Evolutionary conservation across 768 basidiomycete genomes (phyloP).

Genomic region (Calocera viscosa): DNA sequence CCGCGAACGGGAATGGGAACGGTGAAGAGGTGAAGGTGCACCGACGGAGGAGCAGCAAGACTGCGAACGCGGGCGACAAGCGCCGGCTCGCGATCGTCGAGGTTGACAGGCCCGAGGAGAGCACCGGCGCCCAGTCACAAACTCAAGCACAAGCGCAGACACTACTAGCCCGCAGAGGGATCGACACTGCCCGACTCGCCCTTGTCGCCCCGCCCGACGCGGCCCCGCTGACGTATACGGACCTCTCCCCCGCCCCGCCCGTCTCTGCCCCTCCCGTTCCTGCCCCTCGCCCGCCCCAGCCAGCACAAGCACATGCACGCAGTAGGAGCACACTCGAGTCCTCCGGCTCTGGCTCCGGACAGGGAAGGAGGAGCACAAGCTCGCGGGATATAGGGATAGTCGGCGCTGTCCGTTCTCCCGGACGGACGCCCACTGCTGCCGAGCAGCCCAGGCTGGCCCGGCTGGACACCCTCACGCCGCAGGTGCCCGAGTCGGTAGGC

Average conservation of each 20-base stretch:
- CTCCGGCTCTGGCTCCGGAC: background rate
- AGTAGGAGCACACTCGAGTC: background rate
- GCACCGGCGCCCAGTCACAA: background rate
- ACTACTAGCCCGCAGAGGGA: constrained; percentile 7
- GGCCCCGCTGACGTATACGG: constrained; percentile 36
- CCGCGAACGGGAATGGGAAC: background rate
- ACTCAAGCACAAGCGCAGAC: too few species aligned
- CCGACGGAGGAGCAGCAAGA: background rate
- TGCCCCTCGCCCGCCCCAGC: background rate
- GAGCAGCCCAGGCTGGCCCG: background rate
- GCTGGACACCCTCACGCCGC: background rate
- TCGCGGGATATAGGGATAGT: background rate
- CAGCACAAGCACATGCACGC: background rate
- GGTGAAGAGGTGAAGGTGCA: background rate
- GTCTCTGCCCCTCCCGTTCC: constrained; percentile 33
- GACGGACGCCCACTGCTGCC: background rate
- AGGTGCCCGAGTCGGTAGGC: background rate
- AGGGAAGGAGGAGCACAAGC: constrained; percentile 1
- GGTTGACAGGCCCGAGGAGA: background rate
- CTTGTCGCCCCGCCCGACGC: constrained; percentile 65
- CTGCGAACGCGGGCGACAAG: constrained; percentile 12
- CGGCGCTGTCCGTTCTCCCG: background rate
- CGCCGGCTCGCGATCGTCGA: constrained; percentile 17
- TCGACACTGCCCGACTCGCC: constrained; percentile 31
- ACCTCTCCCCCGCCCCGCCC: constrained; percentile 37